Evolutionary conservation across 768 basidiomycete genomes (phyloP), one percentile per base, ranked within the genome.

Genomic region (Auricularia sp.): DNA sequence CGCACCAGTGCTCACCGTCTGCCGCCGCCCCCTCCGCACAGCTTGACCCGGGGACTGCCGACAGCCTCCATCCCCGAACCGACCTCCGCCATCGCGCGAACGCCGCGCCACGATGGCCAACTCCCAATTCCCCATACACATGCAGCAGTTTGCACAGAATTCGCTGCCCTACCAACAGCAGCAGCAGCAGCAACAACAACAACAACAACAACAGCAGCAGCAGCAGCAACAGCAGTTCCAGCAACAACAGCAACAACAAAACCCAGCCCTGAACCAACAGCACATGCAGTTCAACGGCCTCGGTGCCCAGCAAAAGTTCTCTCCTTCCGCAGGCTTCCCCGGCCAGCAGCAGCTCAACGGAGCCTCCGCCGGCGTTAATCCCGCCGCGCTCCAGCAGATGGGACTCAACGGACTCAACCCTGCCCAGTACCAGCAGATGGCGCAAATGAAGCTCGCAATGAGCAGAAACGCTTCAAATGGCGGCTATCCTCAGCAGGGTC

Each of bases 151-250:
- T 23, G 33, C 61, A 16, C 35, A 29, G 35, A 62, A 42, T 1
- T 34, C 36, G 23, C 14, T 29, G 11, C 35, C 61, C 8, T 29
- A 65, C 14, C 72, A 70, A 21, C 67, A 53, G 42, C 64, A 58
- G 62, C 62, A 54, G 61, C 66, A 66, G n/a, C 58, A 62, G 1
- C 61, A 47, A 36, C 64, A 64, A 21, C 63, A 64, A 8, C 60
- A 65, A 62, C 62, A 68, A 44, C 64, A 69, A 47, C 66, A 64
- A 21, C 67, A 64, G 21, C 69, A 67, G 42, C 67, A 66, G 62
- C 66, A 66, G 47, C 47, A 36, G 42, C 33, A 65, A 23, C 29
- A 42, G 3, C 12, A 8, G 8, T 14, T 14, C 39, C 39, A 42
- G 39, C 39, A 42, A 42, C 47, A 64, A 35, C 36, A 33, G 7